Conservation (phyloP, 164 flowering plant genomes). For the Dillenia turbinata region DNA sequence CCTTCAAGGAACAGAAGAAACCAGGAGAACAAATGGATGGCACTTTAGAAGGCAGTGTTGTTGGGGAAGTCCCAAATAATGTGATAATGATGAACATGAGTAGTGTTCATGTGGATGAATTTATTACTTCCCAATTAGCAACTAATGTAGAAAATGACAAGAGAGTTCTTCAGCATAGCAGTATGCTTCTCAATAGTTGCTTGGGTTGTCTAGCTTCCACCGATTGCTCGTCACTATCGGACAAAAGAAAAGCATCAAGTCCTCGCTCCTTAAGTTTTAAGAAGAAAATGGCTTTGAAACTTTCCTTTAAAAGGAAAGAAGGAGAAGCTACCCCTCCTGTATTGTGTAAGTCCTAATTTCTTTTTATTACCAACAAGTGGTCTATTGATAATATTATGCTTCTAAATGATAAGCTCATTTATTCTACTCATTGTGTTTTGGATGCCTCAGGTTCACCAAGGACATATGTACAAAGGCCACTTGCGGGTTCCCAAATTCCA, state of each 20-base stretch:
- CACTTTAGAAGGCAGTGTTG: background rate
- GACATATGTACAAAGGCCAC: slow-evolving; percentile 32
- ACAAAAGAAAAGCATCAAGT: slow-evolving; percentile 25
- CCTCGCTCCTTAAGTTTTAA: slow-evolving; percentile 24
- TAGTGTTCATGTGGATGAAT: slow-evolving; percentile 15
- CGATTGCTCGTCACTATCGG: slow-evolving; percentile 12
- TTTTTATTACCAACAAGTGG: background rate
- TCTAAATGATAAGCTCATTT: background rate
- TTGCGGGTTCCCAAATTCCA: slow-evolving; percentile 48
- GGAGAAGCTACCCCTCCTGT: slow-evolving; percentile 19
- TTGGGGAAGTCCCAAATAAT: background rate
- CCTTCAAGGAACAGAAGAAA: slow-evolving; percentile 1
- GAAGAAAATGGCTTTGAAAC: slow-evolving; percentile 24
- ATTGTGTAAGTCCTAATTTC: slow-evolving; percentile 21
- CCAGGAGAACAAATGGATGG: slow-evolving; percentile 1
- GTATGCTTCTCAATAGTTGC: slow-evolving; percentile 29
- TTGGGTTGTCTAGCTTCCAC: slow-evolving; percentile 45
- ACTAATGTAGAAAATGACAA: slow-evolving; percentile 10
- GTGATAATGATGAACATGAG: slow-evolving; percentile 7
- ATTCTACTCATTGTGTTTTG: slow-evolving; percentile 1
- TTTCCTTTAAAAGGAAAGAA: slow-evolving; percentile 47
- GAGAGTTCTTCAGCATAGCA: slow-evolving; percentile 18
- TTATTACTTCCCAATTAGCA: slow-evolving; percentile 10
- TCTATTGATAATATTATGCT: background rate
- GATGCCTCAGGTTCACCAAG: slow-evolving; percentile 37